phyloP scores from a whole-genome alignment of 331 rosid species.

The Arachis monticola region DNA sequence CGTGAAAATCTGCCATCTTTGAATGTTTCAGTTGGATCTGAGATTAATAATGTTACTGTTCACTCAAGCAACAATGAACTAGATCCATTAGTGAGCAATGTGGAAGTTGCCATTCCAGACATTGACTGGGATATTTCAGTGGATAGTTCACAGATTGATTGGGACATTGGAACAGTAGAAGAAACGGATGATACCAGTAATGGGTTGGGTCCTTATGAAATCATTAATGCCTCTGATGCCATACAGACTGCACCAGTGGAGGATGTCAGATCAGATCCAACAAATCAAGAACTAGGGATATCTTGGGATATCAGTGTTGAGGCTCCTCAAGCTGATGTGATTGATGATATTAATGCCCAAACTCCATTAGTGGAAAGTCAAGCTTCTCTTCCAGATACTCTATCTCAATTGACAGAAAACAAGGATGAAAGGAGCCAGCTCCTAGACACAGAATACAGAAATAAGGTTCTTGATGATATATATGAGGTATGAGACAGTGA shows the following conservation, averaged over 20 bases:
- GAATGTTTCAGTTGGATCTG: conserved; percentile 72
- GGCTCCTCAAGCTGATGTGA: conserved; percentile 75
- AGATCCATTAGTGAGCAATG: conserved; percentile 38
- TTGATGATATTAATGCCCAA: conserved; percentile 63
- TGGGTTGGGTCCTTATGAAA: conserved; percentile 94
- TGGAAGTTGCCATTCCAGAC: conserved; percentile 52
- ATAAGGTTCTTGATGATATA: conserved; percentile 89
- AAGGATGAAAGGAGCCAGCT: conserved; percentile 79
- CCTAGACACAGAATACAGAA: conserved; percentile 87
- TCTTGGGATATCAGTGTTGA: conserved; percentile 93
- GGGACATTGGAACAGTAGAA: conserved; percentile 85
- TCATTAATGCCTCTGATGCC: conserved; percentile 75
- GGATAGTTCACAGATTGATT: conserved; percentile 83
- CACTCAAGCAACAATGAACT: conserved; percentile 54
- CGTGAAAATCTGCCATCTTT: conserved; percentile 73
- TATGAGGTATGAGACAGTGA: conserved; percentile 61
- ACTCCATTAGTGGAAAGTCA: conserved; percentile 52
- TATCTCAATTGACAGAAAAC: conserved; percentile 52
- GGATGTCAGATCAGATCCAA: conserved; percentile 52
- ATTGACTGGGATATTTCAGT: conserved; percentile 95
- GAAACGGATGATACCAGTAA: conserved; percentile 76
- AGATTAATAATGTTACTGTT: conserved; percentile 51
- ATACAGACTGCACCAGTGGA: conserved; percentile 53
- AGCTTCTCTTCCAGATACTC: conserved; percentile 48
- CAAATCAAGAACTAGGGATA: conserved; percentile 53